Conservation (phyloP, 2,329 filamentous ascomycete genomes). For the Cytospora leucostoma region DNA sequence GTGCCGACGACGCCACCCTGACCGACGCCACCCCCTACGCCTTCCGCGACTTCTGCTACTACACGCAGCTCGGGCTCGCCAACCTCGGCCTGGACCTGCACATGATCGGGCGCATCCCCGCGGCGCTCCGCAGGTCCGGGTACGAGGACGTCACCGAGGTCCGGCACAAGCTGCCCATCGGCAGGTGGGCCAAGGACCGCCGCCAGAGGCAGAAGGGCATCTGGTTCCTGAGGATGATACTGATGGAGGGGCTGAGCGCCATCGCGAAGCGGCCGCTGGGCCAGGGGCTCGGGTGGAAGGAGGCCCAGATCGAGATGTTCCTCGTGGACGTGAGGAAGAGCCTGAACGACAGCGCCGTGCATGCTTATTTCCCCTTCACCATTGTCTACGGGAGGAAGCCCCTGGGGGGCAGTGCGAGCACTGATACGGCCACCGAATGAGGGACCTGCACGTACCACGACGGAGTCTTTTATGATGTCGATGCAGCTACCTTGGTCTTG, state of each 20-base stretch:
- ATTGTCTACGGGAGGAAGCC: slow-evolving; percentile 39
- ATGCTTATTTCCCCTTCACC: slow-evolving; percentile 37
- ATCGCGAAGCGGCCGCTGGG: slow-evolving; percentile 35
- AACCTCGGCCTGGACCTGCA: slow-evolving; percentile 46
- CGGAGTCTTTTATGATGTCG: too few species aligned
- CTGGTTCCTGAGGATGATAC: slow-evolving; percentile 44
- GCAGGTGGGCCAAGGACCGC: slow-evolving; percentile 48
- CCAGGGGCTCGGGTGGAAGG: slow-evolving; percentile 38
- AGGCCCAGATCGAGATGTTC: slow-evolving; percentile 41
- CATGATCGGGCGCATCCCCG: slow-evolving; percentile 40
- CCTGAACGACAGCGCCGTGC: slow-evolving; percentile 35
- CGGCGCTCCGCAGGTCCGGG: slow-evolving; percentile 43
- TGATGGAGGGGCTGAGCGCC: slow-evolving; percentile 39
- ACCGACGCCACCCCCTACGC: slow-evolving; percentile 44
- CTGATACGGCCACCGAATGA: background rate
- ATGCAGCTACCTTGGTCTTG: too few species aligned
- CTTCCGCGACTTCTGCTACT: slow-evolving; percentile 48
- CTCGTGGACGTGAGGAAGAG: slow-evolving; percentile 39
- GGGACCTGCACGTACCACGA: too few species aligned
- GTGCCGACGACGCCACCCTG: slow-evolving; percentile 49
- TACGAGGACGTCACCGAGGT: slow-evolving; percentile 41
- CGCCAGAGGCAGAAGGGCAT: slow-evolving; percentile 48
- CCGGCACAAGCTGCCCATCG: slow-evolving; percentile 49
- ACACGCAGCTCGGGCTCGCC: slow-evolving; percentile 44
- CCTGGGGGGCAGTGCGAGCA: background rate